These are phyloP conservation scores for Hondaea fermentalgiana DNA, from an alignment of 108 stramenopile genomes.

Conservation along the genomic window DNA sequence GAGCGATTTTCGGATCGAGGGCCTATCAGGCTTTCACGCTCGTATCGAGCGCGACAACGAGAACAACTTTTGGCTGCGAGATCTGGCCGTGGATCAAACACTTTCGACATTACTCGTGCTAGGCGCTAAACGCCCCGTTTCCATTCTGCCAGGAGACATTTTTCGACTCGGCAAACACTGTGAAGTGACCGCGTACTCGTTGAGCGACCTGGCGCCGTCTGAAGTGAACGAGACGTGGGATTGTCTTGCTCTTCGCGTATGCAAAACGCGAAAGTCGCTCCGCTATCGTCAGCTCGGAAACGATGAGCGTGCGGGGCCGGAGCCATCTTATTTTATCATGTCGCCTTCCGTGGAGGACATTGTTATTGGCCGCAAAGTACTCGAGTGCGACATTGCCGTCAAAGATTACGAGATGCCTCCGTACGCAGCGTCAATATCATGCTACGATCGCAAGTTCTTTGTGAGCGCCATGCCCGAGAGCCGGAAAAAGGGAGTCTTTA, in stretches of 20 bases:
- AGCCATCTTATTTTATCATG: neutral
- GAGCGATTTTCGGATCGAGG: neutral
- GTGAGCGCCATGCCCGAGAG: neutral
- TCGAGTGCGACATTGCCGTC: constrained; percentile 16
- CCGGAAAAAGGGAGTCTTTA: neutral
- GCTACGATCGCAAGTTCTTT: neutral
- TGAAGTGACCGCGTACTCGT: neutral
- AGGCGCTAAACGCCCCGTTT: neutral
- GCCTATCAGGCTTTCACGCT: neutral
- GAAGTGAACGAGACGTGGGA: neutral
- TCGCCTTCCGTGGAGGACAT: neutral
- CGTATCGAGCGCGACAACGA: constrained; percentile 4
- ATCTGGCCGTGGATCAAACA: neutral
- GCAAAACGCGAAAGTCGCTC: neutral
- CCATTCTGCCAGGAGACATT: neutral
- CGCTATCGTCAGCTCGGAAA: neutral
- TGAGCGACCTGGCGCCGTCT: neutral
- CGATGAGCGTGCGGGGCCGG: neutral
- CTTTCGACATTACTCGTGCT: neutral
- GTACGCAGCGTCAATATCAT: neutral
- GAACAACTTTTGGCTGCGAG: neutral
- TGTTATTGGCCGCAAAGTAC: neutral
- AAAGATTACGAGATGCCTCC: constrained; percentile 10
- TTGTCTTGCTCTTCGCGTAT: neutral
- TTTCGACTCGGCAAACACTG: neutral